These are phyloP conservation scores for Fusarium incarnatum DNA, from an alignment of 2,329 filamentous ascomycete genomes.

Conservation along the genomic window DNA sequence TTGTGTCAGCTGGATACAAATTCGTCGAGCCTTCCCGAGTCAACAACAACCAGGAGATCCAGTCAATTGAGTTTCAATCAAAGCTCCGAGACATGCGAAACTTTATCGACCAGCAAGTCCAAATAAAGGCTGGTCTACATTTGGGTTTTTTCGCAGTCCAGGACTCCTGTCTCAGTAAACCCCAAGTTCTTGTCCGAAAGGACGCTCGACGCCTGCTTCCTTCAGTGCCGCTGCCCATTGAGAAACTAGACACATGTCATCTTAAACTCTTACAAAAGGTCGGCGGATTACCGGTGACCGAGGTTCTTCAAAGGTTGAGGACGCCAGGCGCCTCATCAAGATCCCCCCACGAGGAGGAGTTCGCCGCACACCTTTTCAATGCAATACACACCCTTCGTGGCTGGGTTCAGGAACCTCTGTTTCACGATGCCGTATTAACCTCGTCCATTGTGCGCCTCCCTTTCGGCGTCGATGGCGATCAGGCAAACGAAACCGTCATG, in stretches of 20 bases:
- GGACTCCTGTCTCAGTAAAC: conserved; percentile 52
- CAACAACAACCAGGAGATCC: conserved; percentile 78
- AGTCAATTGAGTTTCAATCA: conserved; percentile 67
- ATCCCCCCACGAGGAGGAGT: conserved; percentile 54
- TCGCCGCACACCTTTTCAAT: conserved; percentile 58
- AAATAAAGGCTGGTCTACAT: conserved; percentile 61
- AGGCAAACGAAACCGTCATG: conserved; percentile 54
- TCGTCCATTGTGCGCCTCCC: conserved; percentile 58
- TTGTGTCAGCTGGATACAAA: conserved; percentile 78
- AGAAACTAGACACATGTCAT: conserved; percentile 65
- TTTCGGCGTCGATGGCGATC: conserved; percentile 41
- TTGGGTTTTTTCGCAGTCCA: conserved; percentile 67
- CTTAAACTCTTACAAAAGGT: conserved; percentile 64
- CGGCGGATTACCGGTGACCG: conserved; percentile 55
- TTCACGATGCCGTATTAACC: conserved; percentile 59
- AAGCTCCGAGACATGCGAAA: conserved; percentile 73
- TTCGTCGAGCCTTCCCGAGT: conserved; percentile 79
- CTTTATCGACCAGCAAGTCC: conserved; percentile 61
- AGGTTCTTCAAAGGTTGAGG: conserved; percentile 49
- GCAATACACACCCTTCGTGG: conserved; percentile 55
- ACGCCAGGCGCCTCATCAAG: conserved; percentile 46
- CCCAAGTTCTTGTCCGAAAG: conserved; percentile 71
- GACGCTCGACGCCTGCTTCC: conserved; percentile 70
- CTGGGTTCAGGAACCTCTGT: conserved; percentile 57
- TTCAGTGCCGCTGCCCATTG: conserved; percentile 64